Conservation (phyloP, 345 rosid species). For the Populus euphratica region DNA sequence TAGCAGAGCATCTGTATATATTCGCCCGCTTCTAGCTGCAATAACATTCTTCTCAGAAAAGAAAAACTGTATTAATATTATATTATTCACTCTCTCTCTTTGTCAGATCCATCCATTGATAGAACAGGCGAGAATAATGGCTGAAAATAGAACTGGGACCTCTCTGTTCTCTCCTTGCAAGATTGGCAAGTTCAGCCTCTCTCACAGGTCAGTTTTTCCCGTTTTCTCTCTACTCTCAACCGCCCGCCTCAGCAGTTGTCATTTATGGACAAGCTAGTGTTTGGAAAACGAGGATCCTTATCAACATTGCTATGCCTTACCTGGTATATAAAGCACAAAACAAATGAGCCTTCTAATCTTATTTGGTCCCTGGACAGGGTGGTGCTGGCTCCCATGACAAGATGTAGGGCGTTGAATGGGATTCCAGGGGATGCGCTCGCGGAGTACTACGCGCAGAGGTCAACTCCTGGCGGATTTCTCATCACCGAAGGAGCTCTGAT, state of each 20-base stretch:
- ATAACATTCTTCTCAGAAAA: too few relatives aligned
- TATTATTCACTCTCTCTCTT: too few relatives aligned
- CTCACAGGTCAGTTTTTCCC: constrained; percentile 55
- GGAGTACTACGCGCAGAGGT: constrained; percentile 75
- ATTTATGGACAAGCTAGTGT: too few relatives aligned
- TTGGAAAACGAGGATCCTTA: too few relatives aligned
- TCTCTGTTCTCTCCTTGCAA: constrained; percentile 62
- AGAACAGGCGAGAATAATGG: neutral
- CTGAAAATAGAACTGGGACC: neutral
- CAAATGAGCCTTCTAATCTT: too few relatives aligned
- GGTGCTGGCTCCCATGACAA: constrained; percentile 86
- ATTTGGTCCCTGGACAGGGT: constrained; percentile 40
- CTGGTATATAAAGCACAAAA: too few relatives aligned
- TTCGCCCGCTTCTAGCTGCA: too few relatives aligned
- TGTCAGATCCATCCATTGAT: neutral
- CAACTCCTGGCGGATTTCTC: constrained; percentile 77
- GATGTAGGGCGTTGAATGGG: constrained; percentile 80
- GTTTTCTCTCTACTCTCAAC: neutral
- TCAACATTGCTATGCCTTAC: too few relatives aligned
- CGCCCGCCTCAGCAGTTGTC: neutral
- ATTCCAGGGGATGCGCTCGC: constrained; percentile 64
- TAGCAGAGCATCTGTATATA: too few relatives aligned
- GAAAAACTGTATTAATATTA: too few relatives aligned
- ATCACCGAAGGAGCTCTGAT: constrained; percentile 73
- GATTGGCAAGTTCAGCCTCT: constrained; percentile 73